Conservation (phyloP, 2,329 filamentous ascomycete species). For the Hypoxylon sp. region DNA sequence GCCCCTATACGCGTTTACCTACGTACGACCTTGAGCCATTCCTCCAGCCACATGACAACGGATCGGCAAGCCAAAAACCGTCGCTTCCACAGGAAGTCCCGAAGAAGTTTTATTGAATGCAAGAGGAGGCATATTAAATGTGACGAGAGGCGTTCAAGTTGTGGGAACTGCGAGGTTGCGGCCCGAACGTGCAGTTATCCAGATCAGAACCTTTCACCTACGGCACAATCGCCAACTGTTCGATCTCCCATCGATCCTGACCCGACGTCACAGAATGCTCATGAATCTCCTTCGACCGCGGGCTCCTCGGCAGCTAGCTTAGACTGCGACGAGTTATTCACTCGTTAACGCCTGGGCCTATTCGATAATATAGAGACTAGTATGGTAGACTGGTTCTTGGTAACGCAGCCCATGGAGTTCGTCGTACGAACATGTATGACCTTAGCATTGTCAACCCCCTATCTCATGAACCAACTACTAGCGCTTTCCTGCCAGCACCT, state of each 20-base stretch:
- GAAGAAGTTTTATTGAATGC: constrained; percentile 12
- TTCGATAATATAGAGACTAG: constrained; percentile 6
- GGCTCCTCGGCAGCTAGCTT: neutral
- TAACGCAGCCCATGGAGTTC: neutral
- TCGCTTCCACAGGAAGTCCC: constrained; percentile 9
- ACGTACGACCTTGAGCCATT: no score
- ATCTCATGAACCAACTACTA: constrained; percentile 20
- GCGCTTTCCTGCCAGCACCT: constrained; percentile 10
- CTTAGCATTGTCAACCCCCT: constrained; percentile 5
- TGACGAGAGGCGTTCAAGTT: constrained; percentile 4
- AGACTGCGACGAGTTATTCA: neutral
- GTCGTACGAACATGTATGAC: constrained; percentile 2
- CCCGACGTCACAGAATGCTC: neutral
- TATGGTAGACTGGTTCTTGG: neutral
- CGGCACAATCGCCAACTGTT: neutral
- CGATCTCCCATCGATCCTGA: neutral
- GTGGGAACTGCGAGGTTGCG: constrained; percentile 6
- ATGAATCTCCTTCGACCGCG: neutral
- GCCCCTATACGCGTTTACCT: neutral
- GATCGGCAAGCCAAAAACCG: constrained; percentile 4
- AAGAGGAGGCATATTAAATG: constrained; percentile 15
- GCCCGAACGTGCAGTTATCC: neutral
- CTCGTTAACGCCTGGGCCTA: neutral
- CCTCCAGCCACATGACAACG: neutral
- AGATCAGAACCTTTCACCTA: neutral